Base-by-base conservation (phyloP, 2,329 filamentous ascomycete genomes). In the Nectriaceae sp. region DNA sequence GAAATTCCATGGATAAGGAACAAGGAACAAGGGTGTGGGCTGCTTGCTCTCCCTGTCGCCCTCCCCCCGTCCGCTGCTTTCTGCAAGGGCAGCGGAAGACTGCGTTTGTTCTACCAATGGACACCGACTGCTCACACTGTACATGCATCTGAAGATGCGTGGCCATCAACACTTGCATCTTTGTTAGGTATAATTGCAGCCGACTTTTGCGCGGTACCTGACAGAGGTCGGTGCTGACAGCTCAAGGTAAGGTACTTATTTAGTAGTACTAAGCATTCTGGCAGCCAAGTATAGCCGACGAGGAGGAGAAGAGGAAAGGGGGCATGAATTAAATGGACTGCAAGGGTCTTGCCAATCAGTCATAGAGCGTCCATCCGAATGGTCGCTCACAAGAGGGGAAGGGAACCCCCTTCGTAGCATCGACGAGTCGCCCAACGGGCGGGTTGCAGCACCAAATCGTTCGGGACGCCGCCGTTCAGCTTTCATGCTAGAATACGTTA, bases 31-130 rank as follows among this genome's bases (percentile, higher is more conserved):
- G n/a, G n/a, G n/a, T n/a, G n/a, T n/a, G n/a, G n/a, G n/a, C n/a
- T n/a, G n/a, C n/a, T n/a, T n/a, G n/a, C n/a, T n/a, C n/a, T n/a
- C n/a, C n/a, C n/a, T n/a, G n/a, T n/a, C n/a, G n/a, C n/a, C n/a
- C 24, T 13, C 40, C 22, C 21, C 21, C 18, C 11, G 21, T 42
- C n/a, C 43, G 22, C 45, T 37, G 40, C 45, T 43, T 29, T 13
- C 57, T 60, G 57, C 57, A 60, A 60, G 57, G 57, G 57, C 53
- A 58, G 57, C 55, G 57, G 57, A 53, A 59, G 55, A 51, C 50
- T 60, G 53, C 57, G 57, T 60, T 53, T 60, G 47, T 46, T 55
- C 53, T 59, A 24, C 57, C 57, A 60, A 60, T 60, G 41, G 46
- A 36, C n/a, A n/a, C n/a, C n/a, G n/a, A n/a, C n/a, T n/a, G 44